Conservation (phyloP, 1,284 basidiomycete genomes). For the Polyporus tsugae region DNA sequence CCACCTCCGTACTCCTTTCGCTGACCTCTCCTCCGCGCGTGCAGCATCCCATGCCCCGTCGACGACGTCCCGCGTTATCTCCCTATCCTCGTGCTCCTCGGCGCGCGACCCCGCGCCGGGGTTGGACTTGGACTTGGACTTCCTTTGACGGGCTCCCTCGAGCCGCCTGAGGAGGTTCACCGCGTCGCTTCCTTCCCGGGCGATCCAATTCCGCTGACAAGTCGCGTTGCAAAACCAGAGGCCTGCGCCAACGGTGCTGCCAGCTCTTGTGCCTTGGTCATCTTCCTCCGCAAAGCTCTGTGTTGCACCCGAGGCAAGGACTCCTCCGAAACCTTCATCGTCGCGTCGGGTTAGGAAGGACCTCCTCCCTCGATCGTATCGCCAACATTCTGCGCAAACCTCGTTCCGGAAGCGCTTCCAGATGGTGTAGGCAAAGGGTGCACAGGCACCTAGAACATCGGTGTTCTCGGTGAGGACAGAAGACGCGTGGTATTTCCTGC, state of each 20-base stretch:
- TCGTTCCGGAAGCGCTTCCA: slow-evolving; percentile 62
- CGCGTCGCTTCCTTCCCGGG: slow-evolving; percentile 43
- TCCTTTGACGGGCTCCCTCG: slow-evolving; percentile 46
- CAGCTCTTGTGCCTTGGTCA: background rate
- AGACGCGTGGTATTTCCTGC: slow-evolving; percentile 41
- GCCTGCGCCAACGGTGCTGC: slow-evolving; percentile 40
- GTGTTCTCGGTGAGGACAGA: slow-evolving; percentile 29
- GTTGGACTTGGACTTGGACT: slow-evolving; percentile 36
- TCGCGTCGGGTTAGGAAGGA: slow-evolving; percentile 41
- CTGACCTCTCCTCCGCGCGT: slow-evolving; percentile 29
- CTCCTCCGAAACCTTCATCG: slow-evolving; percentile 29
- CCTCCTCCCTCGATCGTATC: slow-evolving; percentile 56
- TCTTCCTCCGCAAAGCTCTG: background rate
- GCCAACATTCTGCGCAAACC: slow-evolving; percentile 69
- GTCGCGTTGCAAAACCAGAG: slow-evolving; percentile 62
- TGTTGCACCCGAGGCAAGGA: background rate
- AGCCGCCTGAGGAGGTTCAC: slow-evolving; percentile 40
- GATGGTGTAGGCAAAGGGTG: slow-evolving; percentile 41
- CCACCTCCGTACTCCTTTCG: slow-evolving; percentile 39
- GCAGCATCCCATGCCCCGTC: slow-evolving; percentile 37
- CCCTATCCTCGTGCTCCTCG: slow-evolving; percentile 11
- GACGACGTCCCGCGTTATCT: slow-evolving; percentile 30
- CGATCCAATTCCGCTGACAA: slow-evolving; percentile 56
- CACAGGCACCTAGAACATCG: slow-evolving; percentile 36
- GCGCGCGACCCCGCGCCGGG: slow-evolving; percentile 25